phyloP scores from a whole-genome alignment of 2,329 filamentous ascomycete species.

The Ascochyta koolunga region DNA sequence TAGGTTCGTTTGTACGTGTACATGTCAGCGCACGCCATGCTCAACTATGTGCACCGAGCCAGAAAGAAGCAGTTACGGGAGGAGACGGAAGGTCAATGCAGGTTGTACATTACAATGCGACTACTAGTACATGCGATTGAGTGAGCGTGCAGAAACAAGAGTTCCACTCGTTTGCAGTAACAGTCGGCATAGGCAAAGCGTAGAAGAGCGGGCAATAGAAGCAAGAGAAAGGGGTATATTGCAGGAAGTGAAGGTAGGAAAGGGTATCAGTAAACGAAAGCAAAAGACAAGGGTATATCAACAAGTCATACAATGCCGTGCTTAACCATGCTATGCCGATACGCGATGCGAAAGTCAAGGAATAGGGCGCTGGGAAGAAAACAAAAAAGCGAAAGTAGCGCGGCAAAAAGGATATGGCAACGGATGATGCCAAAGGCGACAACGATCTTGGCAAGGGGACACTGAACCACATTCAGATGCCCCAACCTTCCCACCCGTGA shows the following conservation, averaged over 20 bases:
- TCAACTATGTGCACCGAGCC: not conserved
- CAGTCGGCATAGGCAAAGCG: not conserved
- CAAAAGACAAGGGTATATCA: not conserved
- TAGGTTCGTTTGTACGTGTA: not conserved
- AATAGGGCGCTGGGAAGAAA: not conserved
- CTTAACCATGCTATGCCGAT: not conserved
- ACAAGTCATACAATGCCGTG: not conserved
- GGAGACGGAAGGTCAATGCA: no score
- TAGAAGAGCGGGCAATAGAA: not conserved
- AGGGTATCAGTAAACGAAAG: not conserved
- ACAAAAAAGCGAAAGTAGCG: not conserved
- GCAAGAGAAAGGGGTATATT: slow-evolving; percentile 5
- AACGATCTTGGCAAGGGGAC: not conserved
- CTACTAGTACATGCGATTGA: not conserved
- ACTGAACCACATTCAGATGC: slow-evolving; percentile 19
- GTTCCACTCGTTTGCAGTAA: not conserved
- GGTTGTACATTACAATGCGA: not conserved
- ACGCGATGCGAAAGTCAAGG: not conserved
- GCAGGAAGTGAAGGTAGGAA: not conserved
- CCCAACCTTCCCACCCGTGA: slow-evolving; percentile 40
- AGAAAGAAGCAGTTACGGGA: not conserved
- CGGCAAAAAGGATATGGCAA: not conserved
- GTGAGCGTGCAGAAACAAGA: no score
- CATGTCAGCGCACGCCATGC: slow-evolving; percentile 11
- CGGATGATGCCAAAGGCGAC: not conserved